Base-by-base conservation (phyloP, 306 rosid species). In the Pueraria montana region DNA sequence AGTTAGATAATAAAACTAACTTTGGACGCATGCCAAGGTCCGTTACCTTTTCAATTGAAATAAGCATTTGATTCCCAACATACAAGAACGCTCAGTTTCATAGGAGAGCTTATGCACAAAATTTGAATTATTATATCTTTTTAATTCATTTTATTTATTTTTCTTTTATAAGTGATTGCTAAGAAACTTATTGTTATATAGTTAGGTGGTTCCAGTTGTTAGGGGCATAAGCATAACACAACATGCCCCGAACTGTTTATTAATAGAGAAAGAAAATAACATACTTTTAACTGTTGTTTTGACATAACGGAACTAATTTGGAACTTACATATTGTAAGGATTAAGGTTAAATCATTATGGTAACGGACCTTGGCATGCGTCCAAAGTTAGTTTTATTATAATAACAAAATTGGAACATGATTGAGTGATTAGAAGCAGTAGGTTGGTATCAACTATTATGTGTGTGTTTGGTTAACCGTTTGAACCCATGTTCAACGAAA, bases 371-470 rank as follows among this genome's bases (percentile, higher is more conserved):
- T 50, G 32, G 66, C 12, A 38, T 36, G 55, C 58, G 45, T 63
- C 38, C 66, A 34, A 48, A 59, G 42, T 48, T 56, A 27, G 40
- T 11, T 62, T 13, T 50, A 4, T 17, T 30, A 48, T 46, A 13
- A 74, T 70, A 75, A 21, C 12, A 3, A 38, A 24, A 69, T 71
- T 26, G 40, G 40, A 68, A 49, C 30, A 85, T 32, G 80, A 82
- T 40, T 30, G 6, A 61, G 27, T 5, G 56, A 23, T 24, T 36
- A 73, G 50, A 76, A 69, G 58, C 21, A 45, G 63, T 23, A 24
- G 62, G 34, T 18, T 56, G 27, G 58, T 68, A 45, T 83, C 13
- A 34, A 27, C 17, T 40, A 16, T n/a, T n/a, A n/a, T n/a, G n/a
- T n/a, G n/a, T n/a, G n/a, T n/a, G n/a, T n/a, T n/a, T n/a, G n/a